Conservation (phyloP, 2,329 filamentous ascomycete genomes). For the Pseudocercospora macadamiae region DNA sequence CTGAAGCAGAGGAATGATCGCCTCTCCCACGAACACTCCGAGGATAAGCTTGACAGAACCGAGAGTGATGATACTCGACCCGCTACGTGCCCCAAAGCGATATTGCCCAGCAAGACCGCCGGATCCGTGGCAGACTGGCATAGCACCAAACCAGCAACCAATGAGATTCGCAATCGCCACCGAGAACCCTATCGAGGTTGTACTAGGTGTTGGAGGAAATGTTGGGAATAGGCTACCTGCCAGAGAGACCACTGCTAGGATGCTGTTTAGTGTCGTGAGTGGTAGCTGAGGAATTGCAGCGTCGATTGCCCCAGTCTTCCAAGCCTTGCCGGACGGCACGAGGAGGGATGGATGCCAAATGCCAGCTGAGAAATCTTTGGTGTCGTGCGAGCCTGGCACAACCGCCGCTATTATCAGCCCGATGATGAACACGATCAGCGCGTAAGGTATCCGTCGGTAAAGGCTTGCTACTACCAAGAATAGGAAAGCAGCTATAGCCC, state of each 20-base stretch:
- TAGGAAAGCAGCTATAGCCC: constrained; percentile 74
- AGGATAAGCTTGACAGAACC: constrained; percentile 75
- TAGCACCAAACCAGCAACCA: constrained; percentile 88
- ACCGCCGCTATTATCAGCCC: constrained; percentile 66
- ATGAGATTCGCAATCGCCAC: constrained; percentile 82
- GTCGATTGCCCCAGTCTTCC: constrained; percentile 62
- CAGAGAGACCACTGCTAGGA: constrained; percentile 83
- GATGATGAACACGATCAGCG: constrained; percentile 69
- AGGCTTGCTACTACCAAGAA: constrained; percentile 69
- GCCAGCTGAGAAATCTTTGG: constrained; percentile 46
- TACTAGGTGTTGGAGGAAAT: constrained; percentile 60
- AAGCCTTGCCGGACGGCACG: constrained; percentile 48
- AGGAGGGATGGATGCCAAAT: constrained; percentile 63
- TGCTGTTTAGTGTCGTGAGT: constrained; percentile 87
- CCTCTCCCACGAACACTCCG: constrained; percentile 74
- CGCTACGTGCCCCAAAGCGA: constrained; percentile 87
- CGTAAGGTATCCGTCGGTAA: constrained; percentile 73
- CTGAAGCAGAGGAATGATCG: constrained; percentile 70
- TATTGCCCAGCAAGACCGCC: constrained; percentile 90
- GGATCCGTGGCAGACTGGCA: constrained; percentile 93
- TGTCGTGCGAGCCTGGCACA: constrained; percentile 41
- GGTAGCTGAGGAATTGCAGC: constrained; percentile 85
- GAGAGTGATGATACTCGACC: constrained; percentile 78
- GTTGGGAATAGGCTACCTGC: constrained; percentile 73
- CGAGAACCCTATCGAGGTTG: constrained; percentile 78